A percentile compares a stretch with the other conserved stretches of the same genome.
Evolutionary conservation across 257 asterid genomes (phyloP).

Genomic region (Salvia rosmarinus): DNA sequence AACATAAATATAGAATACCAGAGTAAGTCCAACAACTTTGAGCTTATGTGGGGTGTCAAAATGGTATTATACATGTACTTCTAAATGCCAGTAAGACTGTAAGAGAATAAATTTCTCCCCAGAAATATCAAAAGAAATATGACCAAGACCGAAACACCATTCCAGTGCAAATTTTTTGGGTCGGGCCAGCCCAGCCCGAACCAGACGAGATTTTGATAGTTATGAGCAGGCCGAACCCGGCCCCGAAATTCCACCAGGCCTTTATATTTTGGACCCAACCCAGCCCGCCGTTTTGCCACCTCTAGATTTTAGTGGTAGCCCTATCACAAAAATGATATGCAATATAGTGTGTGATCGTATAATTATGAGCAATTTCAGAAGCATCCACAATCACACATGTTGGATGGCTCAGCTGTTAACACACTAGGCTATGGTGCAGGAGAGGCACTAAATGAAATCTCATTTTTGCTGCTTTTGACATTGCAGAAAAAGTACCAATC

Average conservation of each 20-base stretch:
- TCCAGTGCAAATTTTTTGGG: too few species aligned
- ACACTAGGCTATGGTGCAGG: neutral
- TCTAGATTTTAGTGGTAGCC: neutral
- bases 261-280: too few species aligned
- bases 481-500: neutral
- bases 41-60: slow-evolving; percentile 17
- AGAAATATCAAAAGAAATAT: neutral
- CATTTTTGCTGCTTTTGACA: neutral
- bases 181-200: too few species aligned
- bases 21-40: slow-evolving; percentile 9
- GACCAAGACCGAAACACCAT: too few species aligned
- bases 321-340: neutral
- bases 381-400: slow-evolving; percentile 17
- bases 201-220: too few species aligned
- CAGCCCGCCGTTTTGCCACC: too few species aligned
- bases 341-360: neutral
- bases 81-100: neutral
- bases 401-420: neutral
- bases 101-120: neutral
- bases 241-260: too few species aligned
- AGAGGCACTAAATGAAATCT: neutral
- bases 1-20: slow-evolving; percentile 27
- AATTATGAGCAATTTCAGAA: slow-evolving; percentile 4
- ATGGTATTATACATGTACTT: neutral
- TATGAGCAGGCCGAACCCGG: too few species aligned